A percentile compares a stretch with the other conserved stretches of the same genome.
Conservation (phyloP, 805 yeast genomes). For the Candida xyloterini region DNA sequence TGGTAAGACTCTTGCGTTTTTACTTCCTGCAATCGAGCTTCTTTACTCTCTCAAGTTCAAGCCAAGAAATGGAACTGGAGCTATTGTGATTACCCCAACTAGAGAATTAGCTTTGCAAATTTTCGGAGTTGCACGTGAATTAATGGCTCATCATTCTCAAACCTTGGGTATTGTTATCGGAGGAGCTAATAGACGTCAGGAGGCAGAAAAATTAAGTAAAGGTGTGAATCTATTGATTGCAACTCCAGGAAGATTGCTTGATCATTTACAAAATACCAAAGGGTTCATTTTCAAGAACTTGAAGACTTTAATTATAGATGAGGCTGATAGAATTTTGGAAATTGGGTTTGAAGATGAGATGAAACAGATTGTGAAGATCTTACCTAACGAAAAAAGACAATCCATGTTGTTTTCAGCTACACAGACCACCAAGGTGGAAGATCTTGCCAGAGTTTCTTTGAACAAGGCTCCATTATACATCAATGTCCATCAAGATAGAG, state of each 20-base stretch:
- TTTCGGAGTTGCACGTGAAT: constrained; percentile 95
- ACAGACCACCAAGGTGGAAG: constrained; percentile 98
- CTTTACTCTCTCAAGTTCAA: constrained; percentile 87
- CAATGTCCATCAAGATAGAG: constrained; percentile 83
- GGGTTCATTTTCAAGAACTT: constrained; percentile 94
- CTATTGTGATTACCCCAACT: constrained; percentile 92
- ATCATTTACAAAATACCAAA: constrained; percentile 92
- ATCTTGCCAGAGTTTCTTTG: constrained; percentile 92
- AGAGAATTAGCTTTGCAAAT: constrained; percentile 97
- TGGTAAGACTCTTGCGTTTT: constrained; percentile 94
- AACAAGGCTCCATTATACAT: constrained; percentile 92
- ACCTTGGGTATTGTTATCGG: constrained; percentile 97
- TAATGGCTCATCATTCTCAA: constrained; percentile 87
- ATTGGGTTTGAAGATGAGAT: constrained; percentile 99
- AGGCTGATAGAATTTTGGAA: constrained; percentile 96
- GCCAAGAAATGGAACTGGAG: constrained; percentile 98
- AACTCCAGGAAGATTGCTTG: constrained; percentile 95
- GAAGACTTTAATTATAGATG: constrained; percentile 92
- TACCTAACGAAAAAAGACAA: constrained; percentile 92
- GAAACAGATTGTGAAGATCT: constrained; percentile 91
- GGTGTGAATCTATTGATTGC: constrained; percentile 95
- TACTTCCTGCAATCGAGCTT: constrained; percentile 93
- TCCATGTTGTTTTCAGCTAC: constrained; percentile 99
- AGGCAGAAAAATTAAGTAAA: constrained; percentile 88
- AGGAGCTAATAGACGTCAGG: constrained; percentile 96